Percentiles rank a stretch among this genome's conserved stretches.
Evolutionary conservation across 2,329 filamentous ascomycete genomes (phyloP).

Genomic region (Pleomassaria siparia): DNA sequence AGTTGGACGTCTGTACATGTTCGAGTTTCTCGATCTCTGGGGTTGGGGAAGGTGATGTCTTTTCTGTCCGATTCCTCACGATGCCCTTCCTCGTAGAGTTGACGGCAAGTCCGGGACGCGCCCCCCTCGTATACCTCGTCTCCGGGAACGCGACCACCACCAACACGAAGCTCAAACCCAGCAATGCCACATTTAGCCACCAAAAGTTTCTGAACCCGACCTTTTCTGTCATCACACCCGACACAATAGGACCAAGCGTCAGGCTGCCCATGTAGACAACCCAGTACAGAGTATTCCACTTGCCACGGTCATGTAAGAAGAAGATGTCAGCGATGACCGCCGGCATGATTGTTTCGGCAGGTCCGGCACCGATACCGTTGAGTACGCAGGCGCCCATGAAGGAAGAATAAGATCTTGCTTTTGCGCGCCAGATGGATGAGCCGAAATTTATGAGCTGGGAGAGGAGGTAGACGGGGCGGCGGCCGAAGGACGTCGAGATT

Average conservation of each 20-base stretch:
- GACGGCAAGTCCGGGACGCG: not conserved
- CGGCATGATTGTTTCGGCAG: constrained; percentile 64
- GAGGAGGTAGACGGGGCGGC: constrained; percentile 56
- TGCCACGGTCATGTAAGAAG: constrained; percentile 66
- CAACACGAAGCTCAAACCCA: constrained; percentile 53
- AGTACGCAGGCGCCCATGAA: constrained; percentile 66
- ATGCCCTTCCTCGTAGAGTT: constrained; percentile 7
- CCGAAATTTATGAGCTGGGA: constrained; percentile 56
- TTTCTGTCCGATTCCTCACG: constrained; percentile 24
- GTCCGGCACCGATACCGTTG: constrained; percentile 64
- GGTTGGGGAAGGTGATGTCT: constrained; percentile 5
- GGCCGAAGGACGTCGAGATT: constrained; percentile 56
- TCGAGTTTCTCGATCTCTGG: constrained; percentile 23
- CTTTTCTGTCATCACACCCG: constrained; percentile 58
- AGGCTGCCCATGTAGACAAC: constrained; percentile 64
- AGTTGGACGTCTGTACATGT: constrained; percentile 25
- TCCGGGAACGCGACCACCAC: constrained; percentile 64
- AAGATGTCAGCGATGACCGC: constrained; percentile 66
- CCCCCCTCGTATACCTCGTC: constrained; percentile 51
- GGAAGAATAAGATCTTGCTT: constrained; percentile 58
- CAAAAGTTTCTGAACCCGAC: constrained; percentile 64
- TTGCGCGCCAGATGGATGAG: constrained; percentile 60
- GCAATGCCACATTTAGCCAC: constrained; percentile 64
- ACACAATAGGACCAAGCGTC: constrained; percentile 60
- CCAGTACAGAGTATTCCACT: constrained; percentile 64